Evolutionary conservation across 1,139 yeast species (phyloP).

Genomic region (Suhomyces ambrosiae): DNA sequence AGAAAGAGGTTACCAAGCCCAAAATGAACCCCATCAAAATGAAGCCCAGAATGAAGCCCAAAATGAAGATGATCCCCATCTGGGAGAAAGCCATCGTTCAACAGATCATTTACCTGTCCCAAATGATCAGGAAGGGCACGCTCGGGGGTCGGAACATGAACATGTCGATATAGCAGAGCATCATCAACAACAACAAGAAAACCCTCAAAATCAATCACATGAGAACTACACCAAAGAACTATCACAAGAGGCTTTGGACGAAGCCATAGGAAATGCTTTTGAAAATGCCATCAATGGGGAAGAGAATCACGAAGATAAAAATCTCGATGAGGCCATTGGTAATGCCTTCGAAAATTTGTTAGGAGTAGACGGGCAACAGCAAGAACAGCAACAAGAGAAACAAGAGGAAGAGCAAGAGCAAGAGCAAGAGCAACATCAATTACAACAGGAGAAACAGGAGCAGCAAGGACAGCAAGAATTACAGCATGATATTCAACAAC

Average conservation of each 20-base stretch:
- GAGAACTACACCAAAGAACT: constrained; percentile 1
- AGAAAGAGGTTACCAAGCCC: too few species aligned
- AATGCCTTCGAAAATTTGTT: constrained; percentile 14
- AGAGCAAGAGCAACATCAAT: neutral
- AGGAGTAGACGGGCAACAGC: neutral
- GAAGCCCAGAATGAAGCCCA: neutral
- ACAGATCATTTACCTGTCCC: too few species aligned
- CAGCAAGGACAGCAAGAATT: too few species aligned
- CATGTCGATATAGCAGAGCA: too few species aligned
- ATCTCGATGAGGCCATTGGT: constrained; percentile 19
- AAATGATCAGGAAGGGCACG: too few species aligned
- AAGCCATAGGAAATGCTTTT: constrained; percentile 18
- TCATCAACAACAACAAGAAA: constrained; percentile 1
- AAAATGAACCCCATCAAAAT: constrained; percentile 2
- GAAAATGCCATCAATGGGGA: constrained; percentile 10
- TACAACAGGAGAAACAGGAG: too few species aligned
- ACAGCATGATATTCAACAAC: too few species aligned
- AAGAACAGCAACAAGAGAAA: neutral
- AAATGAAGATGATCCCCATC: neutral
- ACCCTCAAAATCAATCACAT: neutral
- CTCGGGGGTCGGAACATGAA: too few species aligned
- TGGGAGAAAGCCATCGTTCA: too few species aligned
- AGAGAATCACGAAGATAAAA: constrained; percentile 13
- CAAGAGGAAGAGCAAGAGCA: neutral
- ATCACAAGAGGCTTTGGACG: constrained; percentile 6